Evolutionary conservation across 495 filamentous ascomycete species (phyloP).

Genomic region (Penicillium samsonianum): DNA sequence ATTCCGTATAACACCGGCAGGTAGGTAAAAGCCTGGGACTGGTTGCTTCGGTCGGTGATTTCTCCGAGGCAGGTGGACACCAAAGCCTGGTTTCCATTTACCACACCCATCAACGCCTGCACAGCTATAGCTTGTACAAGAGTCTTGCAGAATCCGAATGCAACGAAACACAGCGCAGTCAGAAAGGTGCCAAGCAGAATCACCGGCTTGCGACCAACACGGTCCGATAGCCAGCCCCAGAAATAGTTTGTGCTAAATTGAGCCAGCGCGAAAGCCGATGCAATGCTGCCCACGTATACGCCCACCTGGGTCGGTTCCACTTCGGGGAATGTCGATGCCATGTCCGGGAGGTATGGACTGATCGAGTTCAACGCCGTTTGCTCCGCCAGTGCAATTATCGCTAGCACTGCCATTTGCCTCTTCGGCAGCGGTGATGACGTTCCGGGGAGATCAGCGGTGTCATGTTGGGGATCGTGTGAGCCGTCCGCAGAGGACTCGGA

Average conservation of each 20-base stretch:
- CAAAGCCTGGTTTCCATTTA: slow-evolving; percentile 87
- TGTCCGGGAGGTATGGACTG: slow-evolving; percentile 91
- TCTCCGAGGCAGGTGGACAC: slow-evolving; percentile 93
- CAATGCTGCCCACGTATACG: slow-evolving; percentile 86
- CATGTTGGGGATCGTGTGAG: slow-evolving; percentile 31
- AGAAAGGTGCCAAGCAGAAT: slow-evolving; percentile 83
- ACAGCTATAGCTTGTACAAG: slow-evolving; percentile 81
- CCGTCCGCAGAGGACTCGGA: slow-evolving; percentile 43
- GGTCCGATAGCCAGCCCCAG: slow-evolving; percentile 91
- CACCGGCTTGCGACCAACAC: slow-evolving; percentile 88
- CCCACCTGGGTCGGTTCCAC: slow-evolving; percentile 71
- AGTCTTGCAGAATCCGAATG: slow-evolving; percentile 83
- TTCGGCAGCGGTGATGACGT: slow-evolving; percentile 71
- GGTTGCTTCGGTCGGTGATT: slow-evolving; percentile 92
- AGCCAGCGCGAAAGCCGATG: slow-evolving; percentile 86
- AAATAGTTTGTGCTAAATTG: slow-evolving; percentile 90
- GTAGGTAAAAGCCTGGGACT: slow-evolving; percentile 87
- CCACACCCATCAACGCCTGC: slow-evolving; percentile 85
- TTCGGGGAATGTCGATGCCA: slow-evolving; percentile 83
- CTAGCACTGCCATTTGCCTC: slow-evolving; percentile 80
- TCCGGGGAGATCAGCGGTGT: slow-evolving; percentile 27
- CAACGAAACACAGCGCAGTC: slow-evolving; percentile 77
- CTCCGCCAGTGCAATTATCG: slow-evolving; percentile 85
- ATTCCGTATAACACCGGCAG: slow-evolving; percentile 91
- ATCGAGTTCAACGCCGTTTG: slow-evolving; percentile 97